Base-by-base conservation (phyloP, 2,329 filamentous ascomycete species). In the Clarireedia sp. region DNA sequence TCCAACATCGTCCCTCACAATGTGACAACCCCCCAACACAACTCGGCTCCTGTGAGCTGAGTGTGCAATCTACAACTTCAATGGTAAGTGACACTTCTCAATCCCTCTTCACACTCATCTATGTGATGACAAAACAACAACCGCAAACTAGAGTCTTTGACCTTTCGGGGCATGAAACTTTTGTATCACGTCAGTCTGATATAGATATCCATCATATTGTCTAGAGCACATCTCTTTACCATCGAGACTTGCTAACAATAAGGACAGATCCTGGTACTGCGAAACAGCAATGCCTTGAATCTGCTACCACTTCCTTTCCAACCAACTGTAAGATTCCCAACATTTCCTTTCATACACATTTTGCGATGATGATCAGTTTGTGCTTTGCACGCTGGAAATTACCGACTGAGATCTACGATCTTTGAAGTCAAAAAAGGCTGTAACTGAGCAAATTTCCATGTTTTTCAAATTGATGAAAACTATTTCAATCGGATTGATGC, bases 141-240 rank as follows among this genome's bases (percentile, higher is more conserved):
- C 87, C 86, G 81, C 85, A 85, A 91, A 91, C 88, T 95, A 95
- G 89, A 95, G 89, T 95, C 89, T 95, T 94, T 94, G 89, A 95
- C 84, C 86, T 77, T 71, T 71, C 72, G 78, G 83, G 78, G 75
- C 80, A 86, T 92, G 88, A 91, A 91, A 92, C 85, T 82, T 78
- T 64, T 82, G 83, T 89, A 85, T 82, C 85, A 92, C 87, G 88
- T 94, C 89, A 94, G 89, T 90, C 89, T 94, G 89, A 94, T 73
- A 69, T 70, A 29, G 50, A 50, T 57, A 26, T 53, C 36, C 17
- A 48, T 29, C 38, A 26, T 10, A 26, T 40, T 43, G 23, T 37
- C 26, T 54, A 12, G 6, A 19, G 36, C 33, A 24, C 29, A 33
- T 33, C 29, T 43, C 8, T 43, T 17, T 3, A 37, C 48, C 6